phyloP scores from a whole-genome alignment of 2,329 filamentous ascomycete species.

The Aureobasidium sp. region DNA sequence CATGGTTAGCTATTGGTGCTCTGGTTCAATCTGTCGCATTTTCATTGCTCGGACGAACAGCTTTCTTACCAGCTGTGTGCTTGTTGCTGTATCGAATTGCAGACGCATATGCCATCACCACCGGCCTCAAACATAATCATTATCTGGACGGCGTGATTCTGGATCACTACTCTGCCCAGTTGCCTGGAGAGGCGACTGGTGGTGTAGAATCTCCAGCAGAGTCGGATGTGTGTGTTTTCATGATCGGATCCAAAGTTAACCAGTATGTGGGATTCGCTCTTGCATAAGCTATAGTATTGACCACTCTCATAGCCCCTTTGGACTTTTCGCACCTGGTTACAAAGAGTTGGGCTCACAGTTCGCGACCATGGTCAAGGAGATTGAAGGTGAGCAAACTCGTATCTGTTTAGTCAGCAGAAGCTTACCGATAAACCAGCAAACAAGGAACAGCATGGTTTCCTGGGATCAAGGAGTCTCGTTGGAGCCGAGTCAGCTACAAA shows the following conservation, averaged over 20 bases:
- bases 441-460: constrained; percentile 42
- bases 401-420: no score
- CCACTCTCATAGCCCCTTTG: constrained; percentile 36
- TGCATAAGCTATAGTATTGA: neutral
- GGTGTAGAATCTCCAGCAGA: constrained; percentile 27
- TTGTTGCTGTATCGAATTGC: constrained; percentile 30
- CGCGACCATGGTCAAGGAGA: constrained; percentile 30
- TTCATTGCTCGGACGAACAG: constrained; percentile 29
- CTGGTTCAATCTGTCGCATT: constrained; percentile 34
- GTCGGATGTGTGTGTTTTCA: constrained; percentile 32
- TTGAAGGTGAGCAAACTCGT: constrained; percentile 20
- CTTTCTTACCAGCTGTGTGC: constrained; percentile 30
- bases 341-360: constrained; percentile 37
- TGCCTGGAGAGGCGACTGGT: constrained; percentile 31
- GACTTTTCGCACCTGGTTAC: constrained; percentile 41
- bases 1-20: constrained; percentile 37
- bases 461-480: constrained; percentile 40
- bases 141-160: constrained; percentile 32
- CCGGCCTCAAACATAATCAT: constrained; percentile 32
- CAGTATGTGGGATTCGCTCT: constrained; percentile 22
- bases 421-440: constrained; percentile 20
- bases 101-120: constrained; percentile 30
- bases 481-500: constrained; percentile 32
- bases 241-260: constrained; percentile 33
- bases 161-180: constrained; percentile 33